Evolutionary conservation across 2,329 filamentous ascomycete species (phyloP), one percentile per base, ranked within the genome.

Genomic region (Claviceps sp.): DNA sequence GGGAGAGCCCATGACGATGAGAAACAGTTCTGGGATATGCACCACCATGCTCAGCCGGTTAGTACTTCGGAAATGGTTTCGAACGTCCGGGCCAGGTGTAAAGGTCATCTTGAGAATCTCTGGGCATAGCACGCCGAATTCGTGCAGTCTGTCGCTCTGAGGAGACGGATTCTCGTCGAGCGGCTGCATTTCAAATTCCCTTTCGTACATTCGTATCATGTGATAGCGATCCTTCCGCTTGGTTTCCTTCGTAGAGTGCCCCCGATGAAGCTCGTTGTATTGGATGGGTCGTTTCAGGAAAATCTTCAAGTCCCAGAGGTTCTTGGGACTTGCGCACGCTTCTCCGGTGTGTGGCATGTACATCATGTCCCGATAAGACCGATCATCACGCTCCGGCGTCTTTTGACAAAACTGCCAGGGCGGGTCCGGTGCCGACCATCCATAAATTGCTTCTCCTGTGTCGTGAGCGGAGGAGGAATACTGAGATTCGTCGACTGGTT

Each of bases 1-100:
- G n/a, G 81, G 75, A 11, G 81, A 83, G 0, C 76, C 86, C 1
- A 84, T 69, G 3, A 86, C 70, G 8, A 89, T 76, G 13, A 89
- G 69, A 16, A 75, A 82, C 1, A 93, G 70, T 58, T 86, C 81
- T 0, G 84, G 83, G 1, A 90, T 79, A 48, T 82, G 74, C 0
- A 75, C 68, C 40, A 80, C 66, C 72, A 86, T 80, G 65, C 76
- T 82, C 24, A 87, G 55, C 43, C 56, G 61, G 51, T 60, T 70
- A 50, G 62, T 72, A 8, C 60, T 63, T 38, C 65, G 58, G 48
- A 70, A 70, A 40, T 61, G 59, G 0, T 55, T 54, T 9, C 57
- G 54, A 14, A 62, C 50, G 4, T 45, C 53, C 14, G 54, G 55
- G 9, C 61, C 59, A 3, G 55, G 54, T 26, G 61, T 61, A 3